Evolutionary conservation across 2,329 filamentous ascomycete species (phyloP).

Genomic region (Neofusicoccum ribis): DNA sequence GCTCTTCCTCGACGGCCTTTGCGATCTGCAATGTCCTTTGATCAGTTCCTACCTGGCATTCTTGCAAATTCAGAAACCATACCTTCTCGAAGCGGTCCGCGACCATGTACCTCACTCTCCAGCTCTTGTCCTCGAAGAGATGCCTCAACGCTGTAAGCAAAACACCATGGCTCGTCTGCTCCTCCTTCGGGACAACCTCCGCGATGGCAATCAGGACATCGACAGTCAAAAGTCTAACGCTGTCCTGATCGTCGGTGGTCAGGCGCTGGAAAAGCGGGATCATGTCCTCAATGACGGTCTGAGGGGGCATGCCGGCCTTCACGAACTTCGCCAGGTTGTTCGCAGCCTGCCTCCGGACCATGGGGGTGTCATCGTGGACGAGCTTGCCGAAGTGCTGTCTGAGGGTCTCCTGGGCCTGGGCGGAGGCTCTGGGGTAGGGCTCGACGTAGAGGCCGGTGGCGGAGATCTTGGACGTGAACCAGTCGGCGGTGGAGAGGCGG

Average conservation of each 20-base stretch:
- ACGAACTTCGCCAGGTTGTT: slow-evolving; percentile 97
- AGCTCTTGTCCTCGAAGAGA: slow-evolving; percentile 98
- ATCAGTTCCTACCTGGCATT: slow-evolving; percentile 27
- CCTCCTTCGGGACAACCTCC: slow-evolving; percentile 95
- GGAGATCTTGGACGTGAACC: slow-evolving; percentile 99
- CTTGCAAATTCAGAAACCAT: background rate
- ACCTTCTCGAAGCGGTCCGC: slow-evolving; percentile 98
- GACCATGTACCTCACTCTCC: slow-evolving; percentile 99
- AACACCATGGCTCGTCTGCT: slow-evolving; percentile 94
- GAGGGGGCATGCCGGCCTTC: slow-evolving; percentile 82
- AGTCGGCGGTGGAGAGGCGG: slow-evolving; percentile 97
- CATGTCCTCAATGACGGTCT: slow-evolving; percentile 96
- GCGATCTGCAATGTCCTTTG: slow-evolving; percentile 69
- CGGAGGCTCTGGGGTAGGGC: slow-evolving; percentile 88
- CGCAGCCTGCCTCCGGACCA: slow-evolving; percentile 95
- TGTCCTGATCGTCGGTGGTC: slow-evolving; percentile 95
- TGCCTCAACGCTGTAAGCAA: slow-evolving; percentile 85
- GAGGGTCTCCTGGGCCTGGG: slow-evolving; percentile 84
- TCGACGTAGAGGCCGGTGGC: slow-evolving; percentile 92
- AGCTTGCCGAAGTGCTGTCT: slow-evolving; percentile 89
- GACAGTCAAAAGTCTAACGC: slow-evolving; percentile 90
- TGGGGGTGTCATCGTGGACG: slow-evolving; percentile 97
- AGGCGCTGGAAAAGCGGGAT: slow-evolving; percentile 98
- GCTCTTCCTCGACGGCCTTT: slow-evolving; percentile 96
- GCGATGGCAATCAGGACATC: slow-evolving; percentile 96